Percentiles rank a stretch among this genome's conserved stretches.
phyloP scores from a whole-genome alignment of 305 asterid species.

The Stenogyne calaminthoides region DNA sequence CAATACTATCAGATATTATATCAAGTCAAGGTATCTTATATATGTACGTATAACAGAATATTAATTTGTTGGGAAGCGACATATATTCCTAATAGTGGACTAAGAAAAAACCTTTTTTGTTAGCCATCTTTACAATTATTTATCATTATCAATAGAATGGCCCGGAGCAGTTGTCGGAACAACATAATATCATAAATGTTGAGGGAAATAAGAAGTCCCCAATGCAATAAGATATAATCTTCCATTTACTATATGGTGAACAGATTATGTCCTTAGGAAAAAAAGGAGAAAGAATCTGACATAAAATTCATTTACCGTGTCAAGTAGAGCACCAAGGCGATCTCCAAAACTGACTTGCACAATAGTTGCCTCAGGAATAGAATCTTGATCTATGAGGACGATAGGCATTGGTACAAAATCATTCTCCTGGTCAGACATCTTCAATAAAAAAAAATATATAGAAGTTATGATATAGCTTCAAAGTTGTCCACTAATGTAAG shows the following conservation, averaged over 20 bases:
- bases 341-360: conserved; percentile 97
- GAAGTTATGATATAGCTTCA: conserved; percentile 17
- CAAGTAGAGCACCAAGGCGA: conserved; percentile 96
- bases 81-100: neutral
- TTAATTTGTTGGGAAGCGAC: neutral
- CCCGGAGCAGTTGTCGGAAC: conserved; percentile 1
- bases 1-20: neutral
- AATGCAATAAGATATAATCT: neutral
- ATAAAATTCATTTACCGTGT: conserved; percentile 61
- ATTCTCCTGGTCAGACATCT: conserved; percentile 52
- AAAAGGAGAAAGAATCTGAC: neutral
- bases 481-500: neutral
- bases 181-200: conserved; percentile 1
- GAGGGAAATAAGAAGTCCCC: neutral
- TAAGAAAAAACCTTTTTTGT: neutral
- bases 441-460: conserved; percentile 28
- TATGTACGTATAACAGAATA: neutral
- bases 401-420: conserved; percentile 88
- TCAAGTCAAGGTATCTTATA: neutral
- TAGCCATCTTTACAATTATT: neutral
- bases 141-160: neutral
- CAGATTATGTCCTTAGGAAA: conserved; percentile 9
- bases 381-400: conserved; percentile 89
- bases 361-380: conserved; percentile 79
- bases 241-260: neutral